phyloP scores from a whole-genome alignment of 805 yeast species.

The Saccharomycopsis microspora region DNA sequence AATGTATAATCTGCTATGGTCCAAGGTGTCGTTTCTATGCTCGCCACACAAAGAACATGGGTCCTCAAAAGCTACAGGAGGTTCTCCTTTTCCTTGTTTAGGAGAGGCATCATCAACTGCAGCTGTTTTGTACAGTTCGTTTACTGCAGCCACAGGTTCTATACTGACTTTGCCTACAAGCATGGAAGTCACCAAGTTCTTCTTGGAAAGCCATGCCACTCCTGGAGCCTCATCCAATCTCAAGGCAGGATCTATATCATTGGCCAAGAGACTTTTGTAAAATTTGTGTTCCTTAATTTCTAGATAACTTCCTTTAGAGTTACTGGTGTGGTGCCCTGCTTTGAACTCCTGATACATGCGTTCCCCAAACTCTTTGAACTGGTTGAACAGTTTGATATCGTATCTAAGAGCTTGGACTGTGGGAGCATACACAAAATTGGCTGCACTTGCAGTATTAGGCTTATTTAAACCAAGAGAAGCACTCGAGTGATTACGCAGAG shows the following conservation, averaged over 20 bases:
- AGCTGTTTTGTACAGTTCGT: constrained; percentile 36
- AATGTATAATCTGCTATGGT: constrained; percentile 67
- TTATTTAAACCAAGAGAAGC: background rate
- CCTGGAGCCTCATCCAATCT: constrained; percentile 41
- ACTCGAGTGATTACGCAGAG: background rate
- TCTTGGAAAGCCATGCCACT: constrained; percentile 47
- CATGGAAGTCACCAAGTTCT: constrained; percentile 51
- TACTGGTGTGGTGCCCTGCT: constrained; percentile 5
- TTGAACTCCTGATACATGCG: constrained; percentile 8
- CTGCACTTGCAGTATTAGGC: background rate
- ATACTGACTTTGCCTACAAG: constrained; percentile 73
- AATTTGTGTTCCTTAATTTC: constrained; percentile 27
- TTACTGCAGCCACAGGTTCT: constrained; percentile 79
- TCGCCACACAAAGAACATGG: constrained; percentile 87
- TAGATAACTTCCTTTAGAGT: constrained; percentile 2
- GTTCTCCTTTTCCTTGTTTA: constrained; percentile 2
- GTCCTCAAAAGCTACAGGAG: constrained; percentile 61
- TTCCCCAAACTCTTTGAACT: constrained; percentile 12
- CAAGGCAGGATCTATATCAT: constrained; percentile 34
- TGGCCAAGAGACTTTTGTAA: constrained; percentile 54
- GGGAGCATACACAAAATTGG: constrained; percentile 16
- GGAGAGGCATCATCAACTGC: background rate
- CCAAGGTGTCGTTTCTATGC: constrained; percentile 51
- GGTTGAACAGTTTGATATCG: constrained; percentile 11
- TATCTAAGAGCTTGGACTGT: constrained; percentile 16